Percentiles rank a stretch among this genome's conserved stretches.
phyloP scores from a whole-genome alignment of 2,329 filamentous ascomycete genomes.

The Westerdykella sp. region DNA sequence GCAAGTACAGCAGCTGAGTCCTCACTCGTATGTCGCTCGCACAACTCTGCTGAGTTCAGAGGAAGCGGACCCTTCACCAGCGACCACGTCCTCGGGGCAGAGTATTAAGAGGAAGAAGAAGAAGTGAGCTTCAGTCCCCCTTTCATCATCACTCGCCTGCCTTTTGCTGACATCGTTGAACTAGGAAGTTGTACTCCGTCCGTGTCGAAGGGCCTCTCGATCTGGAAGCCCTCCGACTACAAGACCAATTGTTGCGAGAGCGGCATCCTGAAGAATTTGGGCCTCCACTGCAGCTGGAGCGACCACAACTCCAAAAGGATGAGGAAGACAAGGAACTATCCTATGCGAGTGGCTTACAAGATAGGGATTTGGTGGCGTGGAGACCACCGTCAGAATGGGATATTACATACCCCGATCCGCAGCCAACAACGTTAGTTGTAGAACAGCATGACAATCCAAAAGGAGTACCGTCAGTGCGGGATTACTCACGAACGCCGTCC shows the following conservation, averaged over 20 bases:
- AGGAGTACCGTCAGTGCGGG: slow-evolving; percentile 9
- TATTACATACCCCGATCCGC: slow-evolving; percentile 18
- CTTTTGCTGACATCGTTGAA: no score
- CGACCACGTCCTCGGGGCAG: no score
- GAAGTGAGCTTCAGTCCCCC: no score
- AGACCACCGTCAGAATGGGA: slow-evolving; percentile 32
- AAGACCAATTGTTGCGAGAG: slow-evolving; percentile 6
- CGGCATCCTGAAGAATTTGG: slow-evolving; percentile 3
- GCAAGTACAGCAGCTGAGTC: slow-evolving; percentile 20
- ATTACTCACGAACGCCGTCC: no score
- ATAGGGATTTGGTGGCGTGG: slow-evolving; percentile 15
- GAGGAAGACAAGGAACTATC: slow-evolving; percentile 6
- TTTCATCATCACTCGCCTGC: no score
- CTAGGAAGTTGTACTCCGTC: slow-evolving; percentile 12
- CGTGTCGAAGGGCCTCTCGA: slow-evolving; percentile 15
- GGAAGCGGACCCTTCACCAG: slow-evolving; percentile 7
- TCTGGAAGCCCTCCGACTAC: slow-evolving; percentile 17
- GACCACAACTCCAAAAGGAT: no score
- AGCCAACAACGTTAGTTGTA: neutral
- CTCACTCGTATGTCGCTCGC: slow-evolving; percentile 20
- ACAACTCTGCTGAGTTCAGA: slow-evolving; percentile 19
- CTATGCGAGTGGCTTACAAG: slow-evolving; percentile 8
- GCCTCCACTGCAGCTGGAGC: neutral
- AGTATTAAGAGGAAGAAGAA: no score
- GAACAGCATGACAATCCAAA: slow-evolving; percentile 8